Base-by-base conservation (phyloP, 176 grass and related monocot genomes). In the Saccharum officinarum region DNA sequence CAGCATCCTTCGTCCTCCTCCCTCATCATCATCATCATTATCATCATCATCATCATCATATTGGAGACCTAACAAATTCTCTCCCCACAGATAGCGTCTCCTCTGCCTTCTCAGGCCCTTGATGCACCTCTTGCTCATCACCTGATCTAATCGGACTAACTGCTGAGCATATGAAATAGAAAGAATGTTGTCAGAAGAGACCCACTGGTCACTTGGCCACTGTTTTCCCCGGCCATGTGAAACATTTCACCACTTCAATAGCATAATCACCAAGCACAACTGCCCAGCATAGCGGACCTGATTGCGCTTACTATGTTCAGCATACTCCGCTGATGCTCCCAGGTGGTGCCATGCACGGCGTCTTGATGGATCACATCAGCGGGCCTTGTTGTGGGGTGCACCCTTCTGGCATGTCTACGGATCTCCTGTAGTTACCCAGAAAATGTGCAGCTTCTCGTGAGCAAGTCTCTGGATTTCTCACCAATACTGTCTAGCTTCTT, bases 241-340 rank as follows among this genome's bases (percentile, higher is more conserved):
- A 71, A 36, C 55, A 84, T 60, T 45, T 97, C 89, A 54, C 83
- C 87, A 52, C 72, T 84, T 97, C 94, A 62, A 97, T 80, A 64
- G 85, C 94, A 62, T 97, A 94, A 80, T 94, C 94, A 39, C 94
- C 94, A 73, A 94, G 15, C 78, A 97, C 89, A 80, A 88, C 83
- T 44, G 94, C 89, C 16, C 85, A 92, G 94, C 64, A 97, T 92
- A 16, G 91, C 89, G 2, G 92, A 94, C 75, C 94, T 90, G 76
- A 97, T 94, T 71, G 94, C 94, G 3, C 91, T 94, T 72, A 94
- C 44, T 79, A 94, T 89, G 75, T n/a, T 97, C 94, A 80, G 83
- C 92, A 41, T 88, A 94, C 67, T 97, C 1, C 88, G 92, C 75
- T 97, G 94, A 83, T 88, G 79, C 85, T 97, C n/a, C 94, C 39